Percentiles rank a stretch among this genome's conserved stretches.
Conservation (phyloP, 805 yeast genomes). For the Millerozyma miso region DNA sequence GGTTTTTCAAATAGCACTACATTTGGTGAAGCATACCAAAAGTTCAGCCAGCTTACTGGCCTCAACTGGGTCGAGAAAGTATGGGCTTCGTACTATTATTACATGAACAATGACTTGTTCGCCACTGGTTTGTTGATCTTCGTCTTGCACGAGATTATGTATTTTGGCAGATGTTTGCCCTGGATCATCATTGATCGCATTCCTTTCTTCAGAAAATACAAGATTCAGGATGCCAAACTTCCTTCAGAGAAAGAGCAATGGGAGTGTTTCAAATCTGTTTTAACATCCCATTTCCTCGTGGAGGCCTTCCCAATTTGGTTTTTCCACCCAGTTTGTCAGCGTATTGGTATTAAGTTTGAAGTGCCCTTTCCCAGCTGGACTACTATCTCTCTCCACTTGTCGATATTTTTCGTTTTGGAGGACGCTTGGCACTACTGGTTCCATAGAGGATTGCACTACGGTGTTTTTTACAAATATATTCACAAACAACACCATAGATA, state of each 20-base stretch:
- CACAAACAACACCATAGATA: slow-evolving; percentile 60
- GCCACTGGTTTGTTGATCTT: slow-evolving; percentile 58
- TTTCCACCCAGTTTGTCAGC: slow-evolving; percentile 53
- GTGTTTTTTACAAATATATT: slow-evolving; percentile 51
- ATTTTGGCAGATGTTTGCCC: slow-evolving; percentile 57
- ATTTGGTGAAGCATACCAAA: slow-evolving; percentile 22
- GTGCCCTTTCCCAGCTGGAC: slow-evolving; percentile 51
- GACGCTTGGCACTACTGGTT: slow-evolving; percentile 62
- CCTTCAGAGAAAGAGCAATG: slow-evolving; percentile 56
- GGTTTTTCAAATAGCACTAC: slow-evolving; percentile 28
- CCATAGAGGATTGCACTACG: slow-evolving; percentile 53
- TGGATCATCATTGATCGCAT: slow-evolving; percentile 54
- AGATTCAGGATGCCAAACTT: slow-evolving; percentile 49
- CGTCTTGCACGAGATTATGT: slow-evolving; percentile 51
- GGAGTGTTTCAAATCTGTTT: slow-evolving; percentile 58
- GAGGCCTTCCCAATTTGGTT: slow-evolving; percentile 63
- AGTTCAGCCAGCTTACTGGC: slow-evolving; percentile 22
- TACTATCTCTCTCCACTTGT: slow-evolving; percentile 42
- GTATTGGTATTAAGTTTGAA: slow-evolving; percentile 43
- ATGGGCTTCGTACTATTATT: slow-evolving; percentile 56
- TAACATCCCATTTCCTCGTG: slow-evolving; percentile 52
- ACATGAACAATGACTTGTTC: slow-evolving; percentile 49
- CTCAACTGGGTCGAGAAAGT: slow-evolving; percentile 40
- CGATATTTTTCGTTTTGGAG: slow-evolving; percentile 48
- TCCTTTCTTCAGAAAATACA: slow-evolving; percentile 49